These are phyloP conservation scores for Adansonia gregorii DNA, from an alignment of 441 rosid genomes.

Conservation along the genomic window DNA sequence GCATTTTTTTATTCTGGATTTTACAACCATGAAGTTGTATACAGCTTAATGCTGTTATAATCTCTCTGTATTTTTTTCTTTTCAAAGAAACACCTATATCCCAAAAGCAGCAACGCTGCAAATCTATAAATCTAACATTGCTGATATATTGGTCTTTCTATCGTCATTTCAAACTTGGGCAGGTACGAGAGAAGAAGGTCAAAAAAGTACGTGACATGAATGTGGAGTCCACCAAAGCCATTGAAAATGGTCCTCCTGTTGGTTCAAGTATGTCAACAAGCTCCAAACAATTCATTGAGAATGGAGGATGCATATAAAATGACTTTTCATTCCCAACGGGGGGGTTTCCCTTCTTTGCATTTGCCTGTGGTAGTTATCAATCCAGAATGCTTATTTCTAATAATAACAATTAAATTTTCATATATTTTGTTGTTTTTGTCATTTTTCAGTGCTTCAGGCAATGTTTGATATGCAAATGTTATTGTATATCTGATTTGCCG, in stretches of 20 bases:
- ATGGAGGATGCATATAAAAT: constrained; percentile 63
- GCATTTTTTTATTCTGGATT: constrained; percentile 1
- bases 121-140: constrained; percentile 1
- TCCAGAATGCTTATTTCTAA: constrained; percentile 18
- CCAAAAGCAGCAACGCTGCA: neutral
- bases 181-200: constrained; percentile 97
- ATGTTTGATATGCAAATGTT: neutral
- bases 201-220: constrained; percentile 84
- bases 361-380: constrained; percentile 85
- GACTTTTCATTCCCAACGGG: constrained; percentile 66
- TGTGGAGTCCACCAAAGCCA: constrained; percentile 55
- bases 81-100: neutral
- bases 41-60: neutral
- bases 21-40: neutral
- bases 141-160: neutral
- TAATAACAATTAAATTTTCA: neutral
- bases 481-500: neutral
- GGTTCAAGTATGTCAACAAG: constrained; percentile 61
- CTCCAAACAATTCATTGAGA: constrained; percentile 51
- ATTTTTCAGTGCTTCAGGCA: neutral
- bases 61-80: neutral
- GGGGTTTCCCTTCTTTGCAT: constrained; percentile 74
- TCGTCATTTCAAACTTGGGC: constrained; percentile 19
- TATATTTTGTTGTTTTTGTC: neutral
- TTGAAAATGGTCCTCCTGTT: constrained; percentile 58